Percentiles rank a stretch among this genome's conserved stretches.
Evolutionary conservation across 179 eudicot genomes (phyloP).

Genomic region (Kewa caespitosa): DNA sequence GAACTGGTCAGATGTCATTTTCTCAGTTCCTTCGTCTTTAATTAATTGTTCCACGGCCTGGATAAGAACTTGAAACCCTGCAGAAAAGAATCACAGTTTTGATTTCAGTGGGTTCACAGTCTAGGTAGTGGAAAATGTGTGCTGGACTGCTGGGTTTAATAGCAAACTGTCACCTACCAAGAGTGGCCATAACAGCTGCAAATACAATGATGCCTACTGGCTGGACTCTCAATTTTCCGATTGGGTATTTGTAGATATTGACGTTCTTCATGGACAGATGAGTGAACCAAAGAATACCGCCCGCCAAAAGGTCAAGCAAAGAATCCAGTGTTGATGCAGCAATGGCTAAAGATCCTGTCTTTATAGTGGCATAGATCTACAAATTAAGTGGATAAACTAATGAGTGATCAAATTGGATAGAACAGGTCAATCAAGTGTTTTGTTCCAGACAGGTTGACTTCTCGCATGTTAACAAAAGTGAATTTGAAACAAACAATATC

Average conservation of each 20-base stretch:
- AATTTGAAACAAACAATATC: too few relatives aligned
- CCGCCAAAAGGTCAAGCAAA: conserved; percentile 91
- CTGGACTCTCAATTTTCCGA: conserved; percentile 93
- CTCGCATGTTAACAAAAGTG: too few relatives aligned
- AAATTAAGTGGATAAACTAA: conserved; percentile 3
- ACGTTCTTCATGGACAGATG: conserved; percentile 82
- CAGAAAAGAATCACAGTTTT: conserved; percentile 10
- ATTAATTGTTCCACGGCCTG: conserved; percentile 70
- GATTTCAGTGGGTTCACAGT: not conserved
- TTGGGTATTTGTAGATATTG: conserved; percentile 88
- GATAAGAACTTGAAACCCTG: conserved; percentile 87
- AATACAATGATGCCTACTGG: conserved; percentile 93
- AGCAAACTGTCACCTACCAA: conserved; percentile 58
- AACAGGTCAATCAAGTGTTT: conserved; percentile 3
- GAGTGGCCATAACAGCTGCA: conserved; percentile 97
- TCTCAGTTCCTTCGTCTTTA: conserved; percentile 41
- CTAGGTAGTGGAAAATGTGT: not conserved
- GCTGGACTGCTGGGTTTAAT: not conserved
- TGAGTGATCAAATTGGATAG: not conserved
- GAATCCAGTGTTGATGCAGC: conserved; percentile 97
- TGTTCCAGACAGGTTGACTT: too few relatives aligned
- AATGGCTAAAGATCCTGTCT: conserved; percentile 83
- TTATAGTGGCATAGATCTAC: conserved; percentile 73
- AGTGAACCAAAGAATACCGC: conserved; percentile 92
- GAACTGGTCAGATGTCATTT: conserved; percentile 51